Evolutionary conservation across 441 rosid species (phyloP).

Genomic region (Euphorbia celastroides): DNA sequence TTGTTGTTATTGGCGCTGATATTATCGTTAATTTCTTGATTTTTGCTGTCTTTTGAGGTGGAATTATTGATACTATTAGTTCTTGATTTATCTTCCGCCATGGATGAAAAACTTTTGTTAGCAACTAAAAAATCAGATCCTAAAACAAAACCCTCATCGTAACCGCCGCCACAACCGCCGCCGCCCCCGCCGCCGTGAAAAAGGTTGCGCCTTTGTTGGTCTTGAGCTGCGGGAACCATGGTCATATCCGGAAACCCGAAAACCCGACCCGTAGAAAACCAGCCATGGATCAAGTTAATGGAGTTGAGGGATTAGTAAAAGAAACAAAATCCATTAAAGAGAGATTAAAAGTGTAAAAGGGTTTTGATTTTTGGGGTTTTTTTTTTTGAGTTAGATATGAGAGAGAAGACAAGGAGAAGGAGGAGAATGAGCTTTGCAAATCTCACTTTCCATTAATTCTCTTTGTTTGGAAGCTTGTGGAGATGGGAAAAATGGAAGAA

Average conservation of each 20-base stretch:
- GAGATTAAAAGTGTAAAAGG: constrained; percentile 30
- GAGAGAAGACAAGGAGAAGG: constrained; percentile 33
- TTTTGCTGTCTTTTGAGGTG: constrained; percentile 45
- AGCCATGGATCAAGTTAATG: constrained; percentile 41
- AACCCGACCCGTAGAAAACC: constrained; percentile 27
- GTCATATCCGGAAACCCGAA: constrained; percentile 39
- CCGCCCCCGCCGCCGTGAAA: constrained; percentile 23
- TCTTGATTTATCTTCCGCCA: constrained; percentile 88
- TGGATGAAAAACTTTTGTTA: constrained; percentile 25
- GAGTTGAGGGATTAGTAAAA: constrained; percentile 22
- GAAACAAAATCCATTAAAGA: constrained; percentile 50
- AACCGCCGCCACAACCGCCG: too few species aligned
- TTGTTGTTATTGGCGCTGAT: not conserved
- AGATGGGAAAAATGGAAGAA: constrained; percentile 34
- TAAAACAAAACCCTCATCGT: constrained; percentile 33
- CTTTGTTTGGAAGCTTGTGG: constrained; percentile 82
- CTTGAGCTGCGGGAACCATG: constrained; percentile 54
- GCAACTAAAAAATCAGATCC: constrained; percentile 48
- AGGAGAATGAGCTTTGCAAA: constrained; percentile 40
- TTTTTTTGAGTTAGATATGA: too few species aligned
- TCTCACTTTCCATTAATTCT: constrained; percentile 88
- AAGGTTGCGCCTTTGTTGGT: constrained; percentile 27
- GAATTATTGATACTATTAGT: constrained; percentile 55
- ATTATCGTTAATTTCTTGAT: not conserved
- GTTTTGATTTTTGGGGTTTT: constrained; percentile 22